Evolutionary conservation across 148 eudicot species (phyloP).

Genomic region (Heliosperma pusillum): DNA sequence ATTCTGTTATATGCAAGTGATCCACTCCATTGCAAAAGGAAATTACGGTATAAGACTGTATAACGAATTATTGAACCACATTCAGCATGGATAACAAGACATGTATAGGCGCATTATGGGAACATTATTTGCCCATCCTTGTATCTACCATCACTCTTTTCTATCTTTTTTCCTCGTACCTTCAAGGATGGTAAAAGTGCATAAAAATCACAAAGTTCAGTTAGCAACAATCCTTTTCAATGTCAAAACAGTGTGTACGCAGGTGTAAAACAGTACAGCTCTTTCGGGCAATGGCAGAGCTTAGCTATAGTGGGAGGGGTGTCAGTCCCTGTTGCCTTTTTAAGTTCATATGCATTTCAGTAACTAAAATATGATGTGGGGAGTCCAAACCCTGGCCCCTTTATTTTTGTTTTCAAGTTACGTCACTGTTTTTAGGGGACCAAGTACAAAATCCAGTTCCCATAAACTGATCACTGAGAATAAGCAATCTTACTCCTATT

Average conservation of each 20-base stretch:
- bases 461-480: neutral
- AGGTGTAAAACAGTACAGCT: neutral
- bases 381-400: neutral
- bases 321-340: too few species aligned
- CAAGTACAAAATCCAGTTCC: neutral
- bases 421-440: neutral
- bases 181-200: neutral
- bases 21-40: neutral
- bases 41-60: neutral
- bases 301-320: neutral
- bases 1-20: neutral
- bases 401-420: neutral
- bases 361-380: neutral
- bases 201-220: neutral
- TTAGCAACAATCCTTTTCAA: neutral
- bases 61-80: neutral
- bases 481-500: neutral
- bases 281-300: neutral
- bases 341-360: neutral
- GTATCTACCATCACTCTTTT: neutral
- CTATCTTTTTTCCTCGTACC: neutral
- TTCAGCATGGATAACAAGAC: neutral
- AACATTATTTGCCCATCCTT: neutral
- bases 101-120: neutral
- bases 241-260: neutral